Base-by-base conservation (phyloP, 495 filamentous ascomycete genomes). In the Lasiosphaeria ovina region DNA sequence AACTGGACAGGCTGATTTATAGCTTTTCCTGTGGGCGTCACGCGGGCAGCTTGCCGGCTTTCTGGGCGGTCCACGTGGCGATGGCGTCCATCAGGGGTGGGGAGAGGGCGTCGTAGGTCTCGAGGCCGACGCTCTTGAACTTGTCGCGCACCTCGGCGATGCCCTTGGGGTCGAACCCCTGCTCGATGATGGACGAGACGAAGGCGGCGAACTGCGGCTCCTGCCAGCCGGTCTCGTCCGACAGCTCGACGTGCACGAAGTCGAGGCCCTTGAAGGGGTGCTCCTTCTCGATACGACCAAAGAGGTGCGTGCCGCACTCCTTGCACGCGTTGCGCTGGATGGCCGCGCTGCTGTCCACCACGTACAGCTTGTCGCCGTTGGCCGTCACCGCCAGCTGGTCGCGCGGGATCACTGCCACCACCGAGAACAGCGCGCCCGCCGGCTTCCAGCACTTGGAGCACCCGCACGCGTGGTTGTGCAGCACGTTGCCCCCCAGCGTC, bases 361-460 rank as follows among this genome's bases (percentile, higher is more conserved):
- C 69, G n/a, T 60, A 1, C 0, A 86, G 78, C 66, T 85, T 85
- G 14, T 73, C 65, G n/a, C 33, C 77, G 67, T 83, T 78, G 32
- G 79, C 76, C 3, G 80, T 78, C 4, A 85, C 77, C 16, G 64
- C 59, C 42, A 86, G 60, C 17, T 77, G 68, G 54, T 76, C 74
- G 12, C 69, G 64, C 35, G 82, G 77, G 3, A 86, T 65, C 42
- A 85, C 83, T 54, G 73, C 83, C 38, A 87, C 80, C 63, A 86
- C 58, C 65, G 80, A 81, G 76, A 87, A 87, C 59, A 85, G 78
- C 3, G 83, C 71, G 36, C 81, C 79, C 0, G 60, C 38, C 4
- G 84, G 84, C 67, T 86, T 86, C 83, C 83, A 85, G 77, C 83
- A 87, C 66, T 85, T 83, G 61, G 83, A 86, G 74, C 84, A 86